Evolutionary conservation across 2,329 filamentous ascomycete genomes (phyloP), one percentile per base, ranked within the genome.

Genomic region (Ophiostoma montium): DNA sequence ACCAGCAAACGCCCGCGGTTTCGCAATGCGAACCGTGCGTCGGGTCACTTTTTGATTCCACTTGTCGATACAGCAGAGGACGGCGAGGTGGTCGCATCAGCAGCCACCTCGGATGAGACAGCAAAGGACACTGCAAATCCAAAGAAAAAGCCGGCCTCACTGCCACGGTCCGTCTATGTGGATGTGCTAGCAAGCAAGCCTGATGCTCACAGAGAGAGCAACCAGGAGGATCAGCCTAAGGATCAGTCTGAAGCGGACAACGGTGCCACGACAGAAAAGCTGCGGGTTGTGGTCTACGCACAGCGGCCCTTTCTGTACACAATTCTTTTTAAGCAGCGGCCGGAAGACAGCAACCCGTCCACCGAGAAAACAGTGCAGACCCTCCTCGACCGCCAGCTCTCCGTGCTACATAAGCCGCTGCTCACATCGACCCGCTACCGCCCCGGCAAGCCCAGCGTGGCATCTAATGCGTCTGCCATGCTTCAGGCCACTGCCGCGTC

Each of bases 291-390:
- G 7, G 74, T 88, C 46, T 89, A 88, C 59, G 75, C 82, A 42
- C 78, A 80, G 61, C 75, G 74, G 21, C 86, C 86, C 0, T 90
- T 90, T 63, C 75, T 90, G 44, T 89, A 85, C 61, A 76, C 81
- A 1, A 82, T 92, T 53, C 67, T 92, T 4, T 90, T 90, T 62
- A 65, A 74, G 44, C 66, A 74, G 38, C 70, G 43, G 81, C 82
- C 7, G 70, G 27, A 30, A 12, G 46, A 39, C n/a, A 27, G 9
- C 11, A 27, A 31, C 11, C 15, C 39, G 12, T 10, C 13, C 0
- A 5, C 21, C 7, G 43, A 48, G 12, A 42, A 47, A 10, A 23
- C 13, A 2, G 11, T 48, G n/a, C 50, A 55, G 48, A 21, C 33
- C 0, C 50, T 54, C 11, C 41, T 56, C 33, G 11, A 47, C 44